These are phyloP conservation scores for Thielaviopsis populi DNA, from an alignment of 2,329 filamentous ascomycete genomes.

Conservation along the genomic window DNA sequence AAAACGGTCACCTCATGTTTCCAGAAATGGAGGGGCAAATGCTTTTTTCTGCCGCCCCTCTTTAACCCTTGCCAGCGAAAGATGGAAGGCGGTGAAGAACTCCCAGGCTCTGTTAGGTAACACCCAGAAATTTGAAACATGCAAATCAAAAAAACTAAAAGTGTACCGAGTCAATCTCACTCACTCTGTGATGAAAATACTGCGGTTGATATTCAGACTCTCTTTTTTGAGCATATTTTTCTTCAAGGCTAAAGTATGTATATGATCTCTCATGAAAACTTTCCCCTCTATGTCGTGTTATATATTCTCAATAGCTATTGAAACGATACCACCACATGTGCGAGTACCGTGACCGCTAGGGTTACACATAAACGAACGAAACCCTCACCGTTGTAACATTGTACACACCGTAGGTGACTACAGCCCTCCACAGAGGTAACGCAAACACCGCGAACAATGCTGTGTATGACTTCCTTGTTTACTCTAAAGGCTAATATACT, in stretches of 20 bases:
- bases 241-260: no score
- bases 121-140: no score
- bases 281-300: no score
- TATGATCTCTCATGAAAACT: no score
- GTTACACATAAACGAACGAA: background rate
- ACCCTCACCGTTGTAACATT: background rate
- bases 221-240: no score
- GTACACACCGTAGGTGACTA: background rate
- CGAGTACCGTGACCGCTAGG: background rate
- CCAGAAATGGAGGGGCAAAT: slow-evolving; percentile 1
- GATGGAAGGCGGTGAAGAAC: background rate
- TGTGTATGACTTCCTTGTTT: background rate
- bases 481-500: no score
- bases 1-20: no score
- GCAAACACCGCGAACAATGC: slow-evolving; percentile 1
- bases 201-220: no score
- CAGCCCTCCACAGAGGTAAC: background rate
- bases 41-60: background rate
- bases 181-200: no score
- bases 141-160: no score
- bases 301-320: background rate
- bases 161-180: no score
- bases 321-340: background rate
- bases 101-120: no score
- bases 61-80: background rate